Evolutionary conservation across 768 basidiomycete genomes (phyloP), one percentile per base, ranked within the genome.

Genomic region (Trametes coccinea): DNA sequence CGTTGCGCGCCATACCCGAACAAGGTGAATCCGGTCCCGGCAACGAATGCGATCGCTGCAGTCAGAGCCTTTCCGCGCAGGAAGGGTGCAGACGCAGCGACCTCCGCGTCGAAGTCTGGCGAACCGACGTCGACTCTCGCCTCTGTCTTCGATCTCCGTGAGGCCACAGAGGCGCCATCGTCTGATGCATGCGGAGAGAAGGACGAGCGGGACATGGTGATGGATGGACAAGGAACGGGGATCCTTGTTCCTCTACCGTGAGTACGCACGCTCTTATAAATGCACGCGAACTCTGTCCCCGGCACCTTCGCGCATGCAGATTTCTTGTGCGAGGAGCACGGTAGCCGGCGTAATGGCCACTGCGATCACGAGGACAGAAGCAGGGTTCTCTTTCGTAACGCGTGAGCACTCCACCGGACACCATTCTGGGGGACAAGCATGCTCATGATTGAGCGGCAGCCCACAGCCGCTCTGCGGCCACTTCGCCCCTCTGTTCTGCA

Each of bases 11-110:
- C 76, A 51, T 64, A 83, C 78, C 87, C 86, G 61, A 87, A 86
- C n/a, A 84, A 74, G 10, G 82, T 85, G 69, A 86, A 85, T 3
- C 84, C 84, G 4, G 83, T 77, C 41, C 84, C 84, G 27, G 83
- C 81, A 10, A 84, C 82, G 65, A 84, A 82, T 2, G 81, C 83
- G 46, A 86, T 72, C 7, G 80, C 78, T 8, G 75, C 77, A 17
- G 80, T 83, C 48, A 86, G 72, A 11, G 71, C 67, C 46, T 66
- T 69, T 10, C 84, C 83, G n/a, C 78, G 75, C 49, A 82, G 67
- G 6, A 62, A 62, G 30, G 75, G 73, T 33, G 69, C 69, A 31
- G 75, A 60, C 3, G 70, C 66, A 27, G 69, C 70, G 16, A 80
- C 76, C 63, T 78, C 72, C 8, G 69, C 72, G 31, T 75, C 72